Conservation (phyloP, 768 basidiomycete species). For the Lactifluus echinatus region DNA sequence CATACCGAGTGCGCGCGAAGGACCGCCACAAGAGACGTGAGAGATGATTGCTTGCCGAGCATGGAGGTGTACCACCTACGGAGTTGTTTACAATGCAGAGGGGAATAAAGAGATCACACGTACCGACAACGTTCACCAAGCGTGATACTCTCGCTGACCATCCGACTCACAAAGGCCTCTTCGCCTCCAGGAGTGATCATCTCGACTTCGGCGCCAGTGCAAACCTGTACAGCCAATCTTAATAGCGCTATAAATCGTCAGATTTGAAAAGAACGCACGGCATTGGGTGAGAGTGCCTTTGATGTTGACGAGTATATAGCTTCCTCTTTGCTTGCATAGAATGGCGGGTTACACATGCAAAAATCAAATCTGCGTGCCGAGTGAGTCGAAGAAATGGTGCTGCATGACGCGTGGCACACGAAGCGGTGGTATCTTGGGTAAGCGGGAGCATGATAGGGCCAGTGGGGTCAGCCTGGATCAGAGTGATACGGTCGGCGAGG, state of each 20-base stretch:
- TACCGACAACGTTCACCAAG: slow-evolving; percentile 52
- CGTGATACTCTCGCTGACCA: slow-evolving; percentile 65
- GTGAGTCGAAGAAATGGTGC: neutral
- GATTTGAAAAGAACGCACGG: slow-evolving; percentile 38
- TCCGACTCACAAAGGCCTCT: slow-evolving; percentile 59
- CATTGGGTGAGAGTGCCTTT: slow-evolving; percentile 62
- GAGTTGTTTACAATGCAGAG: neutral
- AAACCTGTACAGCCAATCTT: slow-evolving; percentile 41
- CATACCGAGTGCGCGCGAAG: slow-evolving; percentile 41
- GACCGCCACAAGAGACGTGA: slow-evolving; percentile 48
- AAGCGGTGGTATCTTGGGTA: neutral
- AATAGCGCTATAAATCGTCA: neutral
- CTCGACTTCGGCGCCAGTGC: slow-evolving; percentile 80
- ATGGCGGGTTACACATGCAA: slow-evolving; percentile 95
- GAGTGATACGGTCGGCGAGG: slow-evolving; percentile 41
- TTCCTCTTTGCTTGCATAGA: slow-evolving; percentile 74
- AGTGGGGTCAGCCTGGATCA: slow-evolving; percentile 33
- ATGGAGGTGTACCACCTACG: slow-evolving; percentile 88
- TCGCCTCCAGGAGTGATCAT: slow-evolving; percentile 91
- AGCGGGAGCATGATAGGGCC: slow-evolving; percentile 43
- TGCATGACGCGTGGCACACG: neutral
- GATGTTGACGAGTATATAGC: slow-evolving; percentile 44
- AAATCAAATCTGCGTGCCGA: slow-evolving; percentile 48
- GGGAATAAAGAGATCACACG: slow-evolving; percentile 11
- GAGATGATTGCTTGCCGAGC: slow-evolving; percentile 78